Evolutionary conservation across 768 basidiomycete genomes (phyloP).

Genomic region (Kwoniella shandongensis): DNA sequence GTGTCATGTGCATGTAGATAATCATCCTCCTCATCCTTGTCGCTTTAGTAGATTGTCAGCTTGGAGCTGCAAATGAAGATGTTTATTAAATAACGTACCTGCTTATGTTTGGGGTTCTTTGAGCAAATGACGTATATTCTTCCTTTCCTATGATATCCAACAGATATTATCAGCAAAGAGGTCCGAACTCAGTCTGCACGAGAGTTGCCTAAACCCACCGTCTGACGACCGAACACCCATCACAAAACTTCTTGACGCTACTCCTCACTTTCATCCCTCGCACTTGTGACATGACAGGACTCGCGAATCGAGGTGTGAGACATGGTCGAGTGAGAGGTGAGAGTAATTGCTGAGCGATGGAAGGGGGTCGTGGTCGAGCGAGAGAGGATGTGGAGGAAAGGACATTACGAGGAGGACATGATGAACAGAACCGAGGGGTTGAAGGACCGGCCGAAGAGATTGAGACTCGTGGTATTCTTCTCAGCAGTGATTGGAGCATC

Average conservation of each 20-base stretch:
- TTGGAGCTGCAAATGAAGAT: neutral
- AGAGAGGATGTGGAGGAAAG: slow-evolving; percentile 1
- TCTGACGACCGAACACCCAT: slow-evolving; percentile 83
- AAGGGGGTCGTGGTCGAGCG: slow-evolving; percentile 4
- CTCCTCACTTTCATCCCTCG: slow-evolving; percentile 93
- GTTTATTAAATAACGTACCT: slow-evolving; percentile 58
- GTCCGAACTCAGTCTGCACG: too few species aligned
- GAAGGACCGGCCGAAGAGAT: slow-evolving; percentile 15
- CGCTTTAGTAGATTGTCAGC: neutral
- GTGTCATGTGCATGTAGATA: neutral
- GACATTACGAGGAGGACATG: slow-evolving; percentile 13
- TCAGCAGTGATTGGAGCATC: slow-evolving; percentile 18
- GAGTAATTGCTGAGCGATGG: slow-evolving; percentile 1
- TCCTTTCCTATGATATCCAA: slow-evolving; percentile 64
- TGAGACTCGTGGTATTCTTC: slow-evolving; percentile 8
- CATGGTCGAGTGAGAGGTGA: slow-evolving; percentile 1
- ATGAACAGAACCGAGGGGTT: slow-evolving; percentile 16
- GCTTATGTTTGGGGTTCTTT: slow-evolving; percentile 95
- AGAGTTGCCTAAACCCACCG: too few species aligned
- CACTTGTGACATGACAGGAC: slow-evolving; percentile 22
- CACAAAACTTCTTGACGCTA: slow-evolving; percentile 91
- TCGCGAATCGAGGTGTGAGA: neutral
- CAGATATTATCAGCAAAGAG: too few species aligned
- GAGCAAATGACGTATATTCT: slow-evolving; percentile 88
- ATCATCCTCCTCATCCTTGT: slow-evolving; percentile 4